Evolutionary conservation across 2,329 filamentous ascomycete species (phyloP).

Genomic region (Colletotrichum navitas): DNA sequence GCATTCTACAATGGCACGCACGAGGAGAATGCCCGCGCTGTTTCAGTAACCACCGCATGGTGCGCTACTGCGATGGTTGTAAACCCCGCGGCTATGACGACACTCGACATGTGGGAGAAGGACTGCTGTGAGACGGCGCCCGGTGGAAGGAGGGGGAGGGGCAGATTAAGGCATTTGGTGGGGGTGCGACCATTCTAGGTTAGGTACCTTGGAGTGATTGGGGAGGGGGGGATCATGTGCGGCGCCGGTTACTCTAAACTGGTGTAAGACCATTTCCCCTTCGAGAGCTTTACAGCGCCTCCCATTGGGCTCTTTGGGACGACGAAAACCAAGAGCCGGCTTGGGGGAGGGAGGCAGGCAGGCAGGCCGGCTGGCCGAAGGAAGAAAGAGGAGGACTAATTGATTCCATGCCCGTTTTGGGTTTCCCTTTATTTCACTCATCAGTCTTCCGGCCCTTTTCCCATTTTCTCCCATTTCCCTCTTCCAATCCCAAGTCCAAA

Average conservation of each 20-base stretch:
- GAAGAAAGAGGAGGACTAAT: background rate
- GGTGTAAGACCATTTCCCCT: conserved; percentile 9
- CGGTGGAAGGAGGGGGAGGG: conserved; percentile 38
- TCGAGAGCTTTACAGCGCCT: conserved; percentile 4
- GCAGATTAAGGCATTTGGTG: conserved; percentile 4
- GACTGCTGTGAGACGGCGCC: background rate
- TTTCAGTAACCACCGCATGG: background rate
- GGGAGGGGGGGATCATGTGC: background rate
- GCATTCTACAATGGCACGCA: background rate
- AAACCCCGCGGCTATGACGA: conserved; percentile 34
- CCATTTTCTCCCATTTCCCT: background rate
- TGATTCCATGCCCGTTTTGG: background rate
- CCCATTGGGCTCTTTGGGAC: conserved; percentile 17
- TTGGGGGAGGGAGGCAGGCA: background rate
- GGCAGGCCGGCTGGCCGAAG: background rate
- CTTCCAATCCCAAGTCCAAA: background rate
- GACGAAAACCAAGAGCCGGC: conserved; percentile 13
- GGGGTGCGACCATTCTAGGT: background rate
- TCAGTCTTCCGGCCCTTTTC: background rate
- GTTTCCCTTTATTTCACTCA: conserved; percentile 12
- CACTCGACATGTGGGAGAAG: conserved; percentile 34
- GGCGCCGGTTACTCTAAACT: background rate
- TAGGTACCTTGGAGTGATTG: background rate
- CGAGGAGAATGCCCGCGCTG: background rate
- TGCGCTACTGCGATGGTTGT: background rate